Base-by-base conservation (phyloP, 768 basidiomycete genomes). In the Tricholoma flavovirens region DNA sequence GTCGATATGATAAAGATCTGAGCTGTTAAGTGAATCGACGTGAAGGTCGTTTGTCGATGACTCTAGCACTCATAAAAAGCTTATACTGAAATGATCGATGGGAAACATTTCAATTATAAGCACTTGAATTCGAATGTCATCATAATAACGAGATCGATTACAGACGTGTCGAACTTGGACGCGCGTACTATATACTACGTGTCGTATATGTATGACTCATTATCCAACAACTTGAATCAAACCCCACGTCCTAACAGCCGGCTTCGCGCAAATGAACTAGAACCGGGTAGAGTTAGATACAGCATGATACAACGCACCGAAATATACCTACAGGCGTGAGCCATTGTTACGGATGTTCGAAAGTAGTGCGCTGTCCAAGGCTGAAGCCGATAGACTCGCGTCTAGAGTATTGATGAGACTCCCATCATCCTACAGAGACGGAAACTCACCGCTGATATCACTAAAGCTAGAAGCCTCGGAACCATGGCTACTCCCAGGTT, bases 401-500 rank as follows among this genome's bases (percentile, higher is more conserved):
- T 90, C 88, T 88, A 59, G 0, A 49, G 12, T 55, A 4, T 15
- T 49, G n/a, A 30, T 49, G 9, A 49, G 26, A 29, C 10, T 3
- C 42, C 14, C 49, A 50, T 38, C 33, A 52, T 17, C 26, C 15
- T 48, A 12, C 15, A 51, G 19, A 45, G 11, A 10, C 14, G 51
- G 14, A 19, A 26, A 71, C 81, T 64, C 63, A 90, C 91, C 90
- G 63, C 91, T 93, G 43, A 93, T 65, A 64, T 93, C 91, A 64
- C 90, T 93, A 63, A 93, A 91, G 67, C 91, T 81, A 5, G 90
- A 91, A 0, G 89, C 82, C 42, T 85, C 83, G 21, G 89, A 91
- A 2, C 83, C 83, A 50, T 86, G 79, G 59, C 75, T 82, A 61
- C 87, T 87, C 43, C 77, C 77, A 54, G 81, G 77, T 55, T 86